Evolutionary conservation across 805 yeast species (phyloP), one percentile per base, ranked within the genome.

Genomic region (Kodamaea laetipori): DNA sequence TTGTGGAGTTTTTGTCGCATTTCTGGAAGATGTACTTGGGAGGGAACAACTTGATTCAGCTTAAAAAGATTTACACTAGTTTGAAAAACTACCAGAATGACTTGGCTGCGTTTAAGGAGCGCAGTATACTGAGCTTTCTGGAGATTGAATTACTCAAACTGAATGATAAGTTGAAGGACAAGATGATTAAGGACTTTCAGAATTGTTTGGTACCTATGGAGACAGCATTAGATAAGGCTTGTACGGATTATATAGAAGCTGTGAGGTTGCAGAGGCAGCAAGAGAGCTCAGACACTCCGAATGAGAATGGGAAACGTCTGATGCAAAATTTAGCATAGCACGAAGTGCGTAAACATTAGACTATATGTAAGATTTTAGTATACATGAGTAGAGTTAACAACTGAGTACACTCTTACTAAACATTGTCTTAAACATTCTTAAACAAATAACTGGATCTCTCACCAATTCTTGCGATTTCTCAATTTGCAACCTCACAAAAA

Each of bases 1-100:
- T 66, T n/a, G 62, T 62, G 39, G 76, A 71, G 51, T 69, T 70
- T 43, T 53, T 71, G 17, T 67, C 72, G 37, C 75, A 70, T 45
- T 71, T 71, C 43, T 71, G 76, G 76, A 61, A 64, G 39, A 45
- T 70, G 0, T 71, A 57, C 40, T 54, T 66, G 18, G 59, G 56
- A 41, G 71, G 67, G 5, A 62, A 59, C 41, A 69, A 67, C 43
- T 69, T 74, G 1, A 60, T 41, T 11, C 71, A 67, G 45, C 55
- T 71, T 36, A 66, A 66, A 47, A 68, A 65, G 46, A 48, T 71
- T n/a, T 70, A 61, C 33, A 50, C 61, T 6, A 65, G 64, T 30
- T 56, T 71, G 41, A 69, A 63, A 39, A 61, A 57, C 45, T 67
- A 73, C 48, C 63, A 64, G 33, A 50, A 50, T 11, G 56, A 58